A percentile compares a stretch with the other conserved stretches of the same genome.
These are phyloP conservation scores for Pichia cabralensis DNA, from an alignment of 805 yeast species.

Conservation along the genomic window DNA sequence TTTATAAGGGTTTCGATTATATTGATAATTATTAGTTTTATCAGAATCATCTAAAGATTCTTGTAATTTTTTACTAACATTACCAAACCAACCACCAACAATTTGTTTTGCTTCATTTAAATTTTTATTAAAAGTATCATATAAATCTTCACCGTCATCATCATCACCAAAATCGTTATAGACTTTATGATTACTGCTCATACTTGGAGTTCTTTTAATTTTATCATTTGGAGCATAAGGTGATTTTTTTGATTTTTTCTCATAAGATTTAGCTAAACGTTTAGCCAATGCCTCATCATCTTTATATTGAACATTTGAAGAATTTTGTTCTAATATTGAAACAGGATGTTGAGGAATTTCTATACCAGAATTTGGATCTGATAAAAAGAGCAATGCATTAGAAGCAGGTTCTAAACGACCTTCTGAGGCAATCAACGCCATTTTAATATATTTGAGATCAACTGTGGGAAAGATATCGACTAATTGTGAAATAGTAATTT, in stretches of 20 bases:
- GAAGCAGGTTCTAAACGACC: conserved; percentile 81
- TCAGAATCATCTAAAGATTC: no score
- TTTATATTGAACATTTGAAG: conserved; percentile 19
- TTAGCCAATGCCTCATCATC: conserved; percentile 77
- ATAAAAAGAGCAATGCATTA: conserved; percentile 70
- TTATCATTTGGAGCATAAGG: no score
- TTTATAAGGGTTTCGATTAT: no score
- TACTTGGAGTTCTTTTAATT: conserved; percentile 3
- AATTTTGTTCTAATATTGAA: conserved; percentile 24
- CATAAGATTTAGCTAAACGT: conserved; percentile 58
- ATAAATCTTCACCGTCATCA: conserved; percentile 36
- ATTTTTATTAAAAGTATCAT: conserved; percentile 60
- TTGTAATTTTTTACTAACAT: conserved; percentile 47
- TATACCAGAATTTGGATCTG: conserved; percentile 59
- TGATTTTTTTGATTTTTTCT: conserved; percentile 4
- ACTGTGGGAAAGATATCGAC: conserved; percentile 78
- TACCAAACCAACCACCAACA: conserved; percentile 71
- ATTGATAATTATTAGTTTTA: no score
- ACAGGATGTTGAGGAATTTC: conserved; percentile 38
- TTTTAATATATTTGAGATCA: conserved; percentile 62
- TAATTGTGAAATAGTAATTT: conserved; percentile 29
- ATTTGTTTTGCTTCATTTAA: conserved; percentile 72
- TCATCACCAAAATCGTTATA: conserved; percentile 17
- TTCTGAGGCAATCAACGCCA: conserved; percentile 76
- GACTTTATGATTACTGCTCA: not conserved